phyloP scores from a whole-genome alignment of 73 alveolate genomes.

The Symbiodinium natans region DNA sequence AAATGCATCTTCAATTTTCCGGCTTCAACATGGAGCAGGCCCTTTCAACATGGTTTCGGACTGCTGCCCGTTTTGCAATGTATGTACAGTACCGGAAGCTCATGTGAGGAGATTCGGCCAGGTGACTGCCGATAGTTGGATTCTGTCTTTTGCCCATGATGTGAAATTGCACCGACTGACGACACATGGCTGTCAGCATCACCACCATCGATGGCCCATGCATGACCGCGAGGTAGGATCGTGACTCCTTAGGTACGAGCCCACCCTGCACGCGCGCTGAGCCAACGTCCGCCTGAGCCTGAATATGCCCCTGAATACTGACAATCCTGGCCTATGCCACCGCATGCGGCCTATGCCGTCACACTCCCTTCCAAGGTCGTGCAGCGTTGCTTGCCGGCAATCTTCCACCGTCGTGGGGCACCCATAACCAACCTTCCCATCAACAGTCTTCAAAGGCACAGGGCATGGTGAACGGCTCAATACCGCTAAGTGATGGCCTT shows the following conservation, averaged over 20 bases:
- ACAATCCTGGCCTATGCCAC: background rate
- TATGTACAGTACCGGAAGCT: background rate
- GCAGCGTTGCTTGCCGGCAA: conserved; percentile 19
- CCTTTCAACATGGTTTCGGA: no score
- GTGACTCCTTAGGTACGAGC: conserved; percentile 15
- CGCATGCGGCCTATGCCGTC: background rate
- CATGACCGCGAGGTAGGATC: conserved; percentile 82
- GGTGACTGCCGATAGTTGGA: conserved; percentile 61
- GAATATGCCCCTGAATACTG: no score
- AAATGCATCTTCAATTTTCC: no score
- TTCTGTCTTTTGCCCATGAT: conserved; percentile 86
- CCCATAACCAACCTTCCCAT: conserved; percentile 76
- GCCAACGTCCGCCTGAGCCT: no score
- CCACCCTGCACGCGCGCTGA: background rate
- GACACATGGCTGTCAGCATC: conserved; percentile 79
- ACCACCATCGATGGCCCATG: conserved; percentile 91
- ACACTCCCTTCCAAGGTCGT: background rate
- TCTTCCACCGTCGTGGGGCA: conserved; percentile 79
- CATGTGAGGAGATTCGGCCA: background rate
- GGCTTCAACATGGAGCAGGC: no score
- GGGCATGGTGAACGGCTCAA: no score
- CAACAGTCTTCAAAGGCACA: no score
- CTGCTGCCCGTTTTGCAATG: no score
- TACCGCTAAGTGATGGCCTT: no score
- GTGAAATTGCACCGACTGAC: conserved; percentile 67